These are phyloP conservation scores for Sporothrix curviconia DNA, from an alignment of 2,329 filamentous ascomycete species.

Conservation along the genomic window DNA sequence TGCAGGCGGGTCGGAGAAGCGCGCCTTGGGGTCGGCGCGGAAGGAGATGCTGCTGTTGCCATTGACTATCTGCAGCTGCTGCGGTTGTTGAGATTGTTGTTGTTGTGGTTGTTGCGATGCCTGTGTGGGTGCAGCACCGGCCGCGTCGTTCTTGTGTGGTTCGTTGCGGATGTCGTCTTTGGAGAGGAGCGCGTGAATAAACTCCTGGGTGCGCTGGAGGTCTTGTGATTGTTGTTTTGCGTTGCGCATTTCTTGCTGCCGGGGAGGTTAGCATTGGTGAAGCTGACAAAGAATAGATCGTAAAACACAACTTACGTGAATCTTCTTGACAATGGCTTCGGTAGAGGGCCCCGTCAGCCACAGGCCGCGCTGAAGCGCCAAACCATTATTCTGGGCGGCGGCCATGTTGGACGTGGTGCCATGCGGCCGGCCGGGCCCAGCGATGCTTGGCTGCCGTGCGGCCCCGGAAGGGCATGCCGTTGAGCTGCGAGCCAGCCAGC, in stretches of 20 bases:
- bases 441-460: conserved; percentile 63
- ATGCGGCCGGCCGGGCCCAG: conserved; percentile 56
- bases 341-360: conserved; percentile 87
- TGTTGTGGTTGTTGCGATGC: conserved; percentile 15
- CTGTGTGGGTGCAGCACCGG: conserved; percentile 9
- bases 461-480: conserved; percentile 63
- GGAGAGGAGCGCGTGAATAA: conserved; percentile 68
- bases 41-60: conserved; percentile 44
- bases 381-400: conserved; percentile 45
- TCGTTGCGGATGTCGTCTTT: conserved; percentile 60
- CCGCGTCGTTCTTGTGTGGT: conserved; percentile 39
- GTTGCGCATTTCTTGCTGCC: conserved; percentile 79
- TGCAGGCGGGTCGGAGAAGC: conserved; percentile 88
- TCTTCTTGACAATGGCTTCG: conserved; percentile 85
- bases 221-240: conserved; percentile 85
- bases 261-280: background rate
- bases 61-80: conserved; percentile 37
- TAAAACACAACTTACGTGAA: conserved; percentile 56
- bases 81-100: background rate
- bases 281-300: background rate
- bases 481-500: conserved; percentile 57
- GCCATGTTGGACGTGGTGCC: conserved; percentile 45
- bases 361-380: conserved; percentile 72
- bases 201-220: conserved; percentile 72
- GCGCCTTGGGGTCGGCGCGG: conserved; percentile 68